Conservation (phyloP, 352 stramenopile genomes). For the Phytophthora brassicae region DNA sequence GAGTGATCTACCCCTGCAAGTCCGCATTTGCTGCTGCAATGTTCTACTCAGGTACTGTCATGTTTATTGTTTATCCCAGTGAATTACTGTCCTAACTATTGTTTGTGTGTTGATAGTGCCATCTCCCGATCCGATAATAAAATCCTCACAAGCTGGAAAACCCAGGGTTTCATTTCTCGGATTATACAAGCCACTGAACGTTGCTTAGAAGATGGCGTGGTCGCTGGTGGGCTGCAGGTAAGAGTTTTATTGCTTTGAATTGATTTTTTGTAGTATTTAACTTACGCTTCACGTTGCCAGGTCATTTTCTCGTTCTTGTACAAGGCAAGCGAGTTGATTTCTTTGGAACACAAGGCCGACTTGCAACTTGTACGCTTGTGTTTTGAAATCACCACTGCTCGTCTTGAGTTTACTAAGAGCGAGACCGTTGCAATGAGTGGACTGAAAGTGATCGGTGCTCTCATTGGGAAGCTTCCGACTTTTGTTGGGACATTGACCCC, state of each 20-base stretch:
- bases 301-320: conserved; percentile 55
- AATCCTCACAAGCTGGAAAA: conserved; percentile 31
- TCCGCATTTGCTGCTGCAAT: conserved; percentile 70
- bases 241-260: too few relatives aligned
- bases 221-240: conserved; percentile 40
- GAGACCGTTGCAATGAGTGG: conserved; percentile 51
- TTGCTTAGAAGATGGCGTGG: conserved; percentile 23
- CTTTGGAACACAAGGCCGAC: conserved; percentile 19
- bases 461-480: conserved; percentile 52
- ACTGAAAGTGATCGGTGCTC: conserved; percentile 55
- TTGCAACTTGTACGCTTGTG: conserved; percentile 27
- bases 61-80: neutral
- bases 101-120: conserved; percentile 17
- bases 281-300: conserved; percentile 20
- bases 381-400: conserved; percentile 26
- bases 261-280: neutral
- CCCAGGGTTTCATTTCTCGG: conserved; percentile 18
- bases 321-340: conserved; percentile 33
- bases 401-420: conserved; percentile 23
- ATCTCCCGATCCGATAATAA: conserved; percentile 28
- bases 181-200: conserved; percentile 20
- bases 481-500: conserved; percentile 35
- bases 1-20: conserved; percentile 35
- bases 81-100: neutral
- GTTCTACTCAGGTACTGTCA: conserved; percentile 54